phyloP scores from a whole-genome alignment of 2,329 filamentous ascomycete genomes.

The Calonectria naviculata region DNA sequence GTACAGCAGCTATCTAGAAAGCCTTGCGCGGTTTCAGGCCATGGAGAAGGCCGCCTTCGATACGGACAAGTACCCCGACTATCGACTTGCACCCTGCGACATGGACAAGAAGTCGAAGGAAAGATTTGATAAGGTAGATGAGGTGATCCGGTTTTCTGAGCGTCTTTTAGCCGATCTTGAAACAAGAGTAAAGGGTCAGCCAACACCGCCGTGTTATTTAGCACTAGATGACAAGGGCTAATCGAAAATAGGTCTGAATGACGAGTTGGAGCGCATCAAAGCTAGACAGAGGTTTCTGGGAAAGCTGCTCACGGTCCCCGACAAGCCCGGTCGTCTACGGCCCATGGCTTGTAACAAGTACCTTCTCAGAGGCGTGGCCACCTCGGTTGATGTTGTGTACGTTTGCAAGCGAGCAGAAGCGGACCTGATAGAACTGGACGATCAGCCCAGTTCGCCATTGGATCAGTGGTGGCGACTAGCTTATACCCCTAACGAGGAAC shows the following conservation, averaged over 20 bases:
- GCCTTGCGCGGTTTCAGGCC: slow-evolving; percentile 47
- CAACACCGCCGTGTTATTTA: slow-evolving; percentile 24
- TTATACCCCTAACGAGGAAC: slow-evolving; percentile 50
- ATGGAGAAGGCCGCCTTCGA: slow-evolving; percentile 53
- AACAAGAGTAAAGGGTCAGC: slow-evolving; percentile 49
- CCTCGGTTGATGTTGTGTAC: slow-evolving; percentile 59
- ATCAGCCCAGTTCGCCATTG: slow-evolving; percentile 36
- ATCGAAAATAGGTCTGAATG: slow-evolving; percentile 42
- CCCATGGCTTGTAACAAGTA: slow-evolving; percentile 59
- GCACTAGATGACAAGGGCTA: slow-evolving; percentile 22
- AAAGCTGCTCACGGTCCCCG: slow-evolving; percentile 51
- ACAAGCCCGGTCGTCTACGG: slow-evolving; percentile 48
- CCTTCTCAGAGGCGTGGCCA: slow-evolving; percentile 63
- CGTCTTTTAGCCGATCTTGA: slow-evolving; percentile 49
- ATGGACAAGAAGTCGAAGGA: slow-evolving; percentile 47
- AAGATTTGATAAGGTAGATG: slow-evolving; percentile 43
- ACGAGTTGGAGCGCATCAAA: slow-evolving; percentile 45
- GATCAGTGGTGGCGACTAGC: slow-evolving; percentile 70
- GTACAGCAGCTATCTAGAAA: slow-evolving; percentile 49
- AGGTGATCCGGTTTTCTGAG: slow-evolving; percentile 47
- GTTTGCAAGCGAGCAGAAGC: slow-evolving; percentile 58
- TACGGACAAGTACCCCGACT: slow-evolving; percentile 50
- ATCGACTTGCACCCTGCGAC: slow-evolving; percentile 51
- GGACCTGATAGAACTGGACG: slow-evolving; percentile 56
- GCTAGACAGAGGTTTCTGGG: slow-evolving; percentile 52